Conservation (phyloP, 2,329 filamentous ascomycete species). For the Gnomoniopsis sp. region DNA sequence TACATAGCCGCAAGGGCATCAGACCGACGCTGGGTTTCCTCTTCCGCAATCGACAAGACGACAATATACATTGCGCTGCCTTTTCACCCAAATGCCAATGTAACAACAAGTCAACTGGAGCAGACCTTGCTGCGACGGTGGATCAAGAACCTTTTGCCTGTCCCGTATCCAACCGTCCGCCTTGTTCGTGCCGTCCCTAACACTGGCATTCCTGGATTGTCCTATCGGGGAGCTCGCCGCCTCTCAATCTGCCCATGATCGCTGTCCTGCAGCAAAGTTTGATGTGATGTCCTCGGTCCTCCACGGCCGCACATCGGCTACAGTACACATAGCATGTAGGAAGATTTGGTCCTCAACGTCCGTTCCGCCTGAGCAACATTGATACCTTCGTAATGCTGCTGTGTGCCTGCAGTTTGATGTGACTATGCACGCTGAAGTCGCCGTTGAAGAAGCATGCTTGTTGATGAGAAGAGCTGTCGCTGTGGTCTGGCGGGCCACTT, state of each 20-base stretch:
- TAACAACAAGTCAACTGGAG: not conserved
- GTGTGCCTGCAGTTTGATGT: too few relatives aligned
- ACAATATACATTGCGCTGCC: not conserved
- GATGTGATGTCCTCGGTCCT: not conserved
- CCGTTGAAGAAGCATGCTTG: too few relatives aligned
- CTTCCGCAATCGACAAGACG: not conserved
- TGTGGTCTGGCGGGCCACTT: too few relatives aligned
- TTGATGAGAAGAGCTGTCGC: too few relatives aligned
- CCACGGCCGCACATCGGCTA: not conserved
- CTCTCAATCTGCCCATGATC: not conserved
- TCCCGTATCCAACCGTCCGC: not conserved
- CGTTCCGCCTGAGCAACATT: too few relatives aligned
- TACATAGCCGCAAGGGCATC: not conserved
- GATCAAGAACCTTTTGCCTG: too few relatives aligned
- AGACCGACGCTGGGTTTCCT: not conserved
- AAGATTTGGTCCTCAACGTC: too few relatives aligned
- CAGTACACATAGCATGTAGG: too few relatives aligned
- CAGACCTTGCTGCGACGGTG: not conserved
- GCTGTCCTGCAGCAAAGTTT: not conserved
- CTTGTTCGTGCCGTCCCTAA: not conserved
- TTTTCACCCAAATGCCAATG: not conserved
- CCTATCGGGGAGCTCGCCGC: not conserved
- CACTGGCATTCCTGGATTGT: not conserved
- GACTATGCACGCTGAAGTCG: too few relatives aligned
- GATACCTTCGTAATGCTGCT: too few relatives aligned